These are phyloP conservation scores for Hymenoscyphus repandus DNA, from an alignment of 2,329 filamentous ascomycete species.

Conservation along the genomic window DNA sequence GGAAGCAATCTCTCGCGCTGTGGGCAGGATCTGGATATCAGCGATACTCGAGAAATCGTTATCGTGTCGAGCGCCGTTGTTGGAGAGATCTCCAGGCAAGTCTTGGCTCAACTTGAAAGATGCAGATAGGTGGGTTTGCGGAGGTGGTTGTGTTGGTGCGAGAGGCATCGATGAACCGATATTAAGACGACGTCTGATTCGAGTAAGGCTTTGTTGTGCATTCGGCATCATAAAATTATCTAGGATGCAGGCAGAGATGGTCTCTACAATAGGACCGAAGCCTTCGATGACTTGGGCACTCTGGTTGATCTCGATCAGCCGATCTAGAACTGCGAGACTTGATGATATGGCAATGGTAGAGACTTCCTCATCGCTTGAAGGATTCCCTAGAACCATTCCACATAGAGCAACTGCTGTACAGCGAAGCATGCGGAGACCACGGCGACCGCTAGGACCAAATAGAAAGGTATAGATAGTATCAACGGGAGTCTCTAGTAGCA, in stretches of 20 bases:
- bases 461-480: conserved; percentile 40
- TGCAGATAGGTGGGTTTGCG: conserved; percentile 14
- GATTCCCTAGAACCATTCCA: conserved; percentile 16
- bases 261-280: conserved; percentile 24
- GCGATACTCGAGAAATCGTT: conserved; percentile 44
- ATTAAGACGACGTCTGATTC: conserved; percentile 24
- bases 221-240: conserved; percentile 17
- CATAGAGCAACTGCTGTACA: conserved; percentile 25
- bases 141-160: conserved; percentile 10
- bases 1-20: conserved; percentile 41
- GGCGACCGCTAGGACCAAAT: conserved; percentile 36
- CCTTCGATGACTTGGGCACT: conserved; percentile 30
- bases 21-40: conserved; percentile 46
- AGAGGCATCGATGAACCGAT: conserved; percentile 23
- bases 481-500: conserved; percentile 37
- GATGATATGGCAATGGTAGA: conserved; percentile 21
- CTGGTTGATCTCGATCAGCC: conserved; percentile 34
- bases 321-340: conserved; percentile 24
- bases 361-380: conserved; percentile 12
- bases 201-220: conserved; percentile 20
- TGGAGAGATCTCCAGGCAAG: conserved; percentile 31
- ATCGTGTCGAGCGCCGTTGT: conserved; percentile 38
- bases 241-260: conserved; percentile 21
- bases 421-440: conserved; percentile 33
- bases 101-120: conserved; percentile 23